These are phyloP conservation scores for Setomelanomma holmii DNA, from an alignment of 2,329 filamentous ascomycete genomes.

Conservation along the genomic window DNA sequence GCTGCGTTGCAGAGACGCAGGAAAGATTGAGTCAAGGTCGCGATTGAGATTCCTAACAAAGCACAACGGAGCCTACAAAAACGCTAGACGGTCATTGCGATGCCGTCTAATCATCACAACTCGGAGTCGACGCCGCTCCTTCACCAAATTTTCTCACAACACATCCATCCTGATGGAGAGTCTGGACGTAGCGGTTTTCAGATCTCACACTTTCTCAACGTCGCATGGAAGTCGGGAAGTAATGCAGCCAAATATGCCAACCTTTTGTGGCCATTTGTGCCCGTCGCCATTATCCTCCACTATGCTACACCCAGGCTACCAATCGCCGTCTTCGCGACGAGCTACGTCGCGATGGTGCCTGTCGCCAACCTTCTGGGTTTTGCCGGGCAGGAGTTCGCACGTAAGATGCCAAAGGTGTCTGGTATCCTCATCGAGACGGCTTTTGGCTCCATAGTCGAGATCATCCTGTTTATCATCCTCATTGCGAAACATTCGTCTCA, in stretches of 20 bases:
- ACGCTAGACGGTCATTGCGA: too few species aligned
- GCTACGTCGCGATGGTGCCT: constrained; percentile 78
- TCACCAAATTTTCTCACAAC: constrained; percentile 34
- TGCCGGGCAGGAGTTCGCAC: constrained; percentile 72
- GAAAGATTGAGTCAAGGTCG: too few species aligned
- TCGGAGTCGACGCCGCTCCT: constrained; percentile 42
- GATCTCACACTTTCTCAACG: constrained; percentile 66
- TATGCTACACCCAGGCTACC: constrained; percentile 62
- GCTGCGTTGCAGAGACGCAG: too few species aligned
- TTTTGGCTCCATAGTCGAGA: constrained; percentile 77
- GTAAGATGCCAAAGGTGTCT: constrained; percentile 76
- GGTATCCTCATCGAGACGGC: constrained; percentile 66
- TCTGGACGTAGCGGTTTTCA: constrained; percentile 72
- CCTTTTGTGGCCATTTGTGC: constrained; percentile 76
- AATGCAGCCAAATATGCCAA: constrained; percentile 71
- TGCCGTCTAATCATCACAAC: constrained; percentile 24
- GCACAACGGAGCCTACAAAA: too few species aligned
- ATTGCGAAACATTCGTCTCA: constrained; percentile 59
- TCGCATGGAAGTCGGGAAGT: constrained; percentile 70
- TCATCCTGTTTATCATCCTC: constrained; percentile 80
- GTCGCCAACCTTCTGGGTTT: constrained; percentile 78
- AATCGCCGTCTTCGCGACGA: constrained; percentile 70
- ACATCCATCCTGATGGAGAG: constrained; percentile 64
- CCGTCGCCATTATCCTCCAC: constrained; percentile 69
- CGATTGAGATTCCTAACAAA: too few species aligned